Base-by-base conservation (phyloP, 805 yeast species). In the Grigorovia transvaalensis region DNA sequence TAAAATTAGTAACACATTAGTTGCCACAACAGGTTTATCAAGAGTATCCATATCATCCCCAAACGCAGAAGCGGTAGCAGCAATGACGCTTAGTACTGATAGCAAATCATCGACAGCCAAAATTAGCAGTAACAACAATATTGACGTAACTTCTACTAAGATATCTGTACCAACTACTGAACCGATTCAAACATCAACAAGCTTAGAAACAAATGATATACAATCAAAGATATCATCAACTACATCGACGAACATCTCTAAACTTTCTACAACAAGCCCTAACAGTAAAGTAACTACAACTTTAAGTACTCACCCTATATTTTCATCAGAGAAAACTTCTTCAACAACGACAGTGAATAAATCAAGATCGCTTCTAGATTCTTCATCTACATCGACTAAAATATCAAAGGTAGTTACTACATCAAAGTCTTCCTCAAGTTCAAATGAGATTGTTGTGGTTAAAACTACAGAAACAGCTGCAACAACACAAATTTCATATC, bases 221-320 rank as follows among this genome's bases (percentile, higher is more conserved):
- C 9, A 33, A 5, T 19, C 29, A 8, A 23, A 42, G 12, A 29
- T n/a, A 2, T n/a, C 40, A 17, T 38, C 51, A 5, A 15, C 2
- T 20, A 13, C 49, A 17, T 12, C 13, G 3, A 18, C 43, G 7
- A 17, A 27, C 19, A 35, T 18, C 13, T 19, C 44, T 2, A 30
- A 47, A 4, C 33, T 20, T 18, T 15, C 9, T 9, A 19, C 49
- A 30, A 44, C 60, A 46, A 41, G 49, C 23, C 43, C 58, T 7
- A 33, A 51, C 11, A 29, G 49, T 2, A 9, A 29, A 15, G 17
- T 44, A 29, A 43, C 47, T 30, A 45, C 64, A 4, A 20, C 54
- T 38, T 56, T 63, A 50, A 51, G 65, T 9, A 47, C 64, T 6
- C 17, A 52, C 2, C 15, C 51, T 4, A 29, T 41, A 2, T 15